Evolutionary conservation across 139 green algal genomes (phyloP).

Genomic region (Chlamydomonas sphaeroides): DNA sequence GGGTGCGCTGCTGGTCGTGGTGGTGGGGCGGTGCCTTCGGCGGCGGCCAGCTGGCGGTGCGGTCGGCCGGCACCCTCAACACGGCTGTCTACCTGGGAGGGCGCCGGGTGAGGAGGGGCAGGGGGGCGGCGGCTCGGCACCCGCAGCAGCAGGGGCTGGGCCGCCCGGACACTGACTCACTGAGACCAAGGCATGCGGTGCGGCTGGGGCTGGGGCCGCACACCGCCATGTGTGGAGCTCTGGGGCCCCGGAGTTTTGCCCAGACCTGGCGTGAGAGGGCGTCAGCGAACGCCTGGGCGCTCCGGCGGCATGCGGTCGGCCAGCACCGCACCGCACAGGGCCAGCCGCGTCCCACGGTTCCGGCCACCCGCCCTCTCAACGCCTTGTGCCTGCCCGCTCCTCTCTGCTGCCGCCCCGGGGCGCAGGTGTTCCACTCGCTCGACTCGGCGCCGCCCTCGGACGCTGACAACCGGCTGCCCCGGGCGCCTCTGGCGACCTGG

Average conservation of each 20-base stretch:
- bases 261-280: too few relatives aligned
- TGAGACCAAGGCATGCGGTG: too few relatives aligned
- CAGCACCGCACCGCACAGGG: too few relatives aligned
- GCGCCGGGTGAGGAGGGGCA: not conserved
- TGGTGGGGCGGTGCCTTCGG: slow-evolving; percentile 1
- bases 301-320: not conserved
- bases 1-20: slow-evolving; percentile 25
- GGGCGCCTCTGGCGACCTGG: slow-evolving; percentile 1
- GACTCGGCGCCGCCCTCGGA: not conserved
- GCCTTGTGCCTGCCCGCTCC: not conserved
- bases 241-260: too few relatives aligned
- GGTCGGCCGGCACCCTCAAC: not conserved
- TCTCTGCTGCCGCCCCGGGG: not conserved
- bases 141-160: not conserved
- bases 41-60: slow-evolving; percentile 3
- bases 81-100: slow-evolving; percentile 18
- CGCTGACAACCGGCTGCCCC: not conserved
- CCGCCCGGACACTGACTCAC: not conserved
- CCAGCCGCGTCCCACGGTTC: too few relatives aligned
- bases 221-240: too few relatives aligned
- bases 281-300: not conserved
- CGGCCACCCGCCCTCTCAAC: too few relatives aligned
- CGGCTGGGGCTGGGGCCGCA: too few relatives aligned
- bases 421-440: slow-evolving; percentile 19
- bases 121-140: not conserved